A percentile compares a stretch with the other conserved stretches of the same genome.
Conservation (phyloP, 345 rosid genomes). For the Ailanthus altissimus region DNA sequence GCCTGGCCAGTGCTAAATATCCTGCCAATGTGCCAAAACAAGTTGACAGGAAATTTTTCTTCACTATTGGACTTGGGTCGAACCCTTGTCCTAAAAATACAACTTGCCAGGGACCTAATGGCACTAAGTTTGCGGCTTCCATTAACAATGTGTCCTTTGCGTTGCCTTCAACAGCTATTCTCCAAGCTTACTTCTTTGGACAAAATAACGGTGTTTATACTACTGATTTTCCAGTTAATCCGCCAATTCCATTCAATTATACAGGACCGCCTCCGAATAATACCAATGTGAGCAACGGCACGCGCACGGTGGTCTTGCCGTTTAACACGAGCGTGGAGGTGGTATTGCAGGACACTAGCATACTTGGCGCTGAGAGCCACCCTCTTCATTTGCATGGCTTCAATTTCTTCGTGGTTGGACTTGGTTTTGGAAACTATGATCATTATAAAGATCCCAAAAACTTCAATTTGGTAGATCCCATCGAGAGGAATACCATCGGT, state of each 20-base stretch:
- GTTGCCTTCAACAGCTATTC: slow-evolving; percentile 42
- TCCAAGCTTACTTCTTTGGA: slow-evolving; percentile 46
- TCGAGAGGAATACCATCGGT: slow-evolving; percentile 37
- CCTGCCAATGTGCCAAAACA: slow-evolving; percentile 46
- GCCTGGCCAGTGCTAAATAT: slow-evolving; percentile 39
- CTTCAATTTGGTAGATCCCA: slow-evolving; percentile 41
- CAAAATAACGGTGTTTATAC: slow-evolving; percentile 42
- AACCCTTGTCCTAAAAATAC: slow-evolving; percentile 39
- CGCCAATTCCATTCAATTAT: slow-evolving; percentile 32
- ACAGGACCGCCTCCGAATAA: slow-evolving; percentile 39
- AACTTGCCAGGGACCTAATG: slow-evolving; percentile 49
- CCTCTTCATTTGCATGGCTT: slow-evolving; percentile 45
- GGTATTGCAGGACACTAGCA: slow-evolving; percentile 41
- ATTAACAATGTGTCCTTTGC: slow-evolving; percentile 46
- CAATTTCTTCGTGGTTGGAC: slow-evolving; percentile 42
- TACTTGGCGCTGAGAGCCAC: slow-evolving; percentile 41
- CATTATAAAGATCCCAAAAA: slow-evolving; percentile 31
- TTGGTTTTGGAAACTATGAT: slow-evolving; percentile 40
- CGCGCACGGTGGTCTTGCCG: slow-evolving; percentile 24
- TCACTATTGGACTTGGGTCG: slow-evolving; percentile 47
- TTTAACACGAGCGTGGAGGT: slow-evolving; percentile 45
- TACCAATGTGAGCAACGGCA: slow-evolving; percentile 37
- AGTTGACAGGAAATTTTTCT: slow-evolving; percentile 41
- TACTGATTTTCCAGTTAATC: slow-evolving; percentile 43
- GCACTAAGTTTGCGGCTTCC: slow-evolving; percentile 44